These are phyloP conservation scores for Teratosphaeria epicoccoides DNA, from an alignment of 2,329 filamentous ascomycete genomes.

Conservation along the genomic window DNA sequence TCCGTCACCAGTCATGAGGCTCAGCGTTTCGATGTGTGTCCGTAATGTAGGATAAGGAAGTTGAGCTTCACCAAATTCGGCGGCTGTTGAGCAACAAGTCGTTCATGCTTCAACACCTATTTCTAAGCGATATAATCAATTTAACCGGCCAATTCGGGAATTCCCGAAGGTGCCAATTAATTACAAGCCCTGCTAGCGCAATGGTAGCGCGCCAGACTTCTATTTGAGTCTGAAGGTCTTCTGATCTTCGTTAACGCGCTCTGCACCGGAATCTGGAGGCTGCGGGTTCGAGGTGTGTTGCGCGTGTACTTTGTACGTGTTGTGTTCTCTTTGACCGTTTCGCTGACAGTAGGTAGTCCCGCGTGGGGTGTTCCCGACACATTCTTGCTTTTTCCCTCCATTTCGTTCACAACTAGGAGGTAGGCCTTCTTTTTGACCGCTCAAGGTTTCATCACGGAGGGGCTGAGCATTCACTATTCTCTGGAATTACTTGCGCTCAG, in stretches of 20 bases:
- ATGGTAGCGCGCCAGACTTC: conserved; percentile 30
- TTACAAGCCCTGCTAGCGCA: conserved; percentile 19
- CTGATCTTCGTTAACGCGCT: not conserved
- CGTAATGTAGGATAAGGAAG: too few species aligned
- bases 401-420: too few species aligned
- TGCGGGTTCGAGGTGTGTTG: conserved; percentile 22
- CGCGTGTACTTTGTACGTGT: too few species aligned
- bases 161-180: not conserved
- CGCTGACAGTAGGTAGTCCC: conserved; percentile 9
- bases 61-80: too few species aligned
- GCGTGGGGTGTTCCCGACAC: conserved; percentile 10
- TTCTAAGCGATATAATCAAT: not conserved
- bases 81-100: too few species aligned
- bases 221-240: conserved; percentile 9
- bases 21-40: too few species aligned
- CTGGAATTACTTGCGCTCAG: too few species aligned
- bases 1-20: too few species aligned
- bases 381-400: conserved; percentile 3
- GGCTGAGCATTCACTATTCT: too few species aligned
- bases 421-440: too few species aligned
- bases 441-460: too few species aligned
- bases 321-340: conserved; percentile 1
- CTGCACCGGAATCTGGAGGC: conserved; percentile 17
- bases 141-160: not conserved
- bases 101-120: too few species aligned